Evolutionary conservation across 2,329 filamentous ascomycete species (phyloP), one percentile per base, ranked within the genome.

Genomic region (Colletotrichum musae): DNA sequence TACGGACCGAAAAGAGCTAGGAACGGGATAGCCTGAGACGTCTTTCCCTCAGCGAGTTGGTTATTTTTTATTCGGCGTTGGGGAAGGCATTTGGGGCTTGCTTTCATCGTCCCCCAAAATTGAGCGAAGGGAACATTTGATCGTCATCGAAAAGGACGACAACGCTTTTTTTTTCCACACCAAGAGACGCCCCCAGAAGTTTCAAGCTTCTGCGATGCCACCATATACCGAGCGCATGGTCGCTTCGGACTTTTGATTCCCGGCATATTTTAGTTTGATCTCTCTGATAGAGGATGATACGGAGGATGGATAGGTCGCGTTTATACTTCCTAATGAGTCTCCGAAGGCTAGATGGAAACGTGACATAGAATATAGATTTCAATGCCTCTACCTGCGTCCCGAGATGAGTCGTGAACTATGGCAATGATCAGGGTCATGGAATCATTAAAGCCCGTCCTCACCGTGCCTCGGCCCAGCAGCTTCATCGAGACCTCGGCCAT

Each of bases 31-130:
- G 56, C 16, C 56, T 69, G 62, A 66, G 62, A 69, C 32, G 58
- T 36, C 18, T 53, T 61, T 69, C 61, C 32, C 32, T 65, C 66
- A 69, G 61, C 41, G 54, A 64, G 52, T 66, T 60, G 62, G 56
- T 53, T 54, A 45, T 60, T 53, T 61, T 60, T 28, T 36, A 36
- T 66, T 65, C 43, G 66, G 66, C 66, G 66, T 69, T 69, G 51
- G 56, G 66, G 56, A 66, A 66, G 66, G 56, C 62, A 69, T 57
- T 24, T 43, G 57, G 66, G 66, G 66, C 56, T 57, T 69, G 54
- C 7, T 59, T 69, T 69, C 62, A 60, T 45, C 50, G 39, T 60
- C 61, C 60, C 41, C 62, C 16, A 69, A 52, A 65, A 36, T 60
- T 56, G 50, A 69, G 66, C 62, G 50, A 60, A 66, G 62, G 66